A percentile compares a stretch with the other conserved stretches of the same genome.
These are phyloP conservation scores for Leishmania amazonensis DNA, from an alignment of 208 protist genomes.

Conservation along the genomic window DNA sequence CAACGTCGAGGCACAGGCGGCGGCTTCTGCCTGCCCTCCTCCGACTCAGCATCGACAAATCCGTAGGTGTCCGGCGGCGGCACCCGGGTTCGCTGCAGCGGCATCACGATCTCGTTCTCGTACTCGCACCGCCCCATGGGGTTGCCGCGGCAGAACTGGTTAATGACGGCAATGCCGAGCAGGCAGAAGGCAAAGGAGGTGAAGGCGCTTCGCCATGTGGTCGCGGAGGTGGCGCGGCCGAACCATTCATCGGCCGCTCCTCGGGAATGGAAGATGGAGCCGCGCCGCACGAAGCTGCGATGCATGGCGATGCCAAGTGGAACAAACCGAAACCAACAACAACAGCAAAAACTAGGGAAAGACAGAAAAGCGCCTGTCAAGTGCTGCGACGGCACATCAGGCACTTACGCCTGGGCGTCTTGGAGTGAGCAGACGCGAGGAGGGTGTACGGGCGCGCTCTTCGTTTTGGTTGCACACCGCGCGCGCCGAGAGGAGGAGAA, in stretches of 20 bases:
- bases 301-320: slow-evolving; percentile 4
- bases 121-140: slow-evolving; percentile 59
- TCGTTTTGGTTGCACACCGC: not conserved
- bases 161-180: slow-evolving; percentile 62
- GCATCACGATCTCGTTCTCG: slow-evolving; percentile 42
- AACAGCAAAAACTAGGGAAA: not conserved
- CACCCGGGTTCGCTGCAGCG: slow-evolving; percentile 21
- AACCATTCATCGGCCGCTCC: slow-evolving; percentile 72
- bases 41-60: slow-evolving; percentile 58
- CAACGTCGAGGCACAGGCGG: not conserved
- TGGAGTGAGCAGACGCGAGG: too few species aligned
- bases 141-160: slow-evolving; percentile 72
- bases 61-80: slow-evolving; percentile 47
- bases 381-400: not conserved
- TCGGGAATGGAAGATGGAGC: slow-evolving; percentile 27
- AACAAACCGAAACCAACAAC: not conserved
- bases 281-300: not conserved
- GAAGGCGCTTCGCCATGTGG: slow-evolving; percentile 40
- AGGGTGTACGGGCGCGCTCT: not conserved
- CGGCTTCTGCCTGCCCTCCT: not conserved
- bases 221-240: slow-evolving; percentile 11
- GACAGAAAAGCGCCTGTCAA: not conserved
- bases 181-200: slow-evolving; percentile 47
- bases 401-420: not conserved
- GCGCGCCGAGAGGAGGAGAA: not conserved